Evolutionary conservation across 225 moss, liverwort and hornwort species (phyloP).

Genomic region (Bryoerythrophyllum caledonicum): DNA sequence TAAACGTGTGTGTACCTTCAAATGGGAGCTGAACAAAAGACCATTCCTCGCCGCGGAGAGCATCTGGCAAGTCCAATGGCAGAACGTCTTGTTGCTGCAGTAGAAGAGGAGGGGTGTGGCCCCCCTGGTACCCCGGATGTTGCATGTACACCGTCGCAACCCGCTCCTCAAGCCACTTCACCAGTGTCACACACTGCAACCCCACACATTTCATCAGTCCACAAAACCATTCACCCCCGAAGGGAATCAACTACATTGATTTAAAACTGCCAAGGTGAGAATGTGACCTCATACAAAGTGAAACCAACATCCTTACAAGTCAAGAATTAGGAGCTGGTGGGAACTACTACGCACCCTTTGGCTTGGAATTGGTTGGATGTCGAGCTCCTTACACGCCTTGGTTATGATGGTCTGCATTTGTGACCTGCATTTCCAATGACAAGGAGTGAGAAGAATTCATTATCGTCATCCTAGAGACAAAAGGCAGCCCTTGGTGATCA

Average conservation of each 20-base stretch:
- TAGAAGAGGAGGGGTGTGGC: constrained; percentile 68
- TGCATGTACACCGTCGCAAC: constrained; percentile 43
- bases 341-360: constrained; percentile 85
- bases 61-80: constrained; percentile 87
- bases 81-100: constrained; percentile 73
- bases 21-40: constrained; percentile 93
- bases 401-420: constrained; percentile 98
- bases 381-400: constrained; percentile 93
- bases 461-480: neutral
- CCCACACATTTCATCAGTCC: constrained; percentile 1
- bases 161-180: constrained; percentile 59
- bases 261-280: too few species aligned
- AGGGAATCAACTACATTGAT: too few species aligned
- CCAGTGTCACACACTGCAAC: constrained; percentile 80
- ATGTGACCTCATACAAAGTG: too few species aligned
- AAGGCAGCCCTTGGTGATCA: too few species aligned
- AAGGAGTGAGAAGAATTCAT: neutral
- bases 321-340: too few species aligned
- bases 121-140: constrained; percentile 91
- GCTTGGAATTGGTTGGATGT: constrained; percentile 93
- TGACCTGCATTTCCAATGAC: constrained; percentile 48
- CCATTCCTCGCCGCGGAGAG: constrained; percentile 93
- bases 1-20: too few species aligned
- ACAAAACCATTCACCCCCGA: too few species aligned
- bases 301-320: too few species aligned